Percentiles rank a stretch among this genome's conserved stretches.
Conservation (phyloP, 2,329 filamentous ascomycete species). For the Phaeosphaeria sp. region DNA sequence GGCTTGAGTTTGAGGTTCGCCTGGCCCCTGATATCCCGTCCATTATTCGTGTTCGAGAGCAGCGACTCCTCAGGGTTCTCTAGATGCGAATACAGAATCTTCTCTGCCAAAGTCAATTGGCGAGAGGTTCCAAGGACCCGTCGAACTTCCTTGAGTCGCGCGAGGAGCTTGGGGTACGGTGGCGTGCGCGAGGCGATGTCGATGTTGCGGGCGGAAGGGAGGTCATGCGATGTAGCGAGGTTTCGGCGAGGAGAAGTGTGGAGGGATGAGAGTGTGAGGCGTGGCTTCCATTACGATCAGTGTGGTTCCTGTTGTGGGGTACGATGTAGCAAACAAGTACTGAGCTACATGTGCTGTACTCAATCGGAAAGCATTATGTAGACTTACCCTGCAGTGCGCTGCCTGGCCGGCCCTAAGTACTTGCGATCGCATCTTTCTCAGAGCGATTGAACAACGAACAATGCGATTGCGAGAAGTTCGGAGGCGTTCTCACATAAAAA, state of each 20-base stretch:
- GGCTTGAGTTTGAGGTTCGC: constrained; percentile 97
- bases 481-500: constrained; percentile 31
- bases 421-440: constrained; percentile 44
- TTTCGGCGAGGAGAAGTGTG: constrained; percentile 30
- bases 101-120: constrained; percentile 87
- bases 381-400: constrained; percentile 42
- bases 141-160: constrained; percentile 76
- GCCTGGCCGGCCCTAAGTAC: constrained; percentile 39
- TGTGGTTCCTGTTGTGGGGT: background rate
- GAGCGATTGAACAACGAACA: constrained; percentile 22
- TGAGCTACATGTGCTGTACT: background rate
- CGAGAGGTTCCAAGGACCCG: constrained; percentile 70
- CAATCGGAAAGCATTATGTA: background rate
- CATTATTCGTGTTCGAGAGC: constrained; percentile 81
- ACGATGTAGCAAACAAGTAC: background rate
- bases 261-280: constrained; percentile 25
- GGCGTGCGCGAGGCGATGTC: constrained; percentile 67
- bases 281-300: constrained; percentile 26
- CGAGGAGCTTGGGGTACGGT: constrained; percentile 82
- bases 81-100: constrained; percentile 96
- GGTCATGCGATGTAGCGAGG: constrained; percentile 42
- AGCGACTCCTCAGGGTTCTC: constrained; percentile 89
- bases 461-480: constrained; percentile 21
- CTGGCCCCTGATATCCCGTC: constrained; percentile 79
- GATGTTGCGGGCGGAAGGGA: constrained; percentile 32